Conservation (phyloP, 371 early-diverging fungal species). For the Neoconidiobolus thromboides region DNA sequence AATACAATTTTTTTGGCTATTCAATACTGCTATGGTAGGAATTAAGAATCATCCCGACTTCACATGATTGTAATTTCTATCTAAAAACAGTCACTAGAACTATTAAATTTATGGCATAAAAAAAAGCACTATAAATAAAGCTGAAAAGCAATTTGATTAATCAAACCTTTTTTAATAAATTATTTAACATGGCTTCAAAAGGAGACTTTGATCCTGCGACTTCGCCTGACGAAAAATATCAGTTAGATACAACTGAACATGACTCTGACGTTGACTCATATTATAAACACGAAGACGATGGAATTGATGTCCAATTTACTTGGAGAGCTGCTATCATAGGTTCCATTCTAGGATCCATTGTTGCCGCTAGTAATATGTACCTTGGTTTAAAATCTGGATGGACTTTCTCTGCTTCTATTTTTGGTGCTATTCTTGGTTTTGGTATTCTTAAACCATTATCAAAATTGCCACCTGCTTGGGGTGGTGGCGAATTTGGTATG, state of each 20-base stretch:
- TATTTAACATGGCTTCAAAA: too few relatives aligned
- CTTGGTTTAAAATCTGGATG: slow-evolving; percentile 51
- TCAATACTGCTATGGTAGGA: too few relatives aligned
- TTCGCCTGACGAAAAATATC: not conserved
- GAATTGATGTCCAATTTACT: slow-evolving; percentile 17
- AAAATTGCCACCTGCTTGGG: slow-evolving; percentile 5
- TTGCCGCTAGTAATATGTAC: slow-evolving; percentile 53
- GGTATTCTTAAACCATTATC: slow-evolving; percentile 44
- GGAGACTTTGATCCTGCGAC: too few relatives aligned
- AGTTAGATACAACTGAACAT: not conserved
- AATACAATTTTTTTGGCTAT: too few relatives aligned
- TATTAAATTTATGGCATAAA: too few relatives aligned
- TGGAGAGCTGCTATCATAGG: slow-evolving; percentile 46
- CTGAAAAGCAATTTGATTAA: too few relatives aligned
- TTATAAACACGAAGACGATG: not conserved
- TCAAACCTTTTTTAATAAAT: too few relatives aligned
- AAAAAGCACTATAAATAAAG: too few relatives aligned
- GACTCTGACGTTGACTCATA: not conserved
- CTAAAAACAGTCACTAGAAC: too few relatives aligned
- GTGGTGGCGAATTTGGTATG: slow-evolving; percentile 41
- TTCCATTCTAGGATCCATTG: slow-evolving; percentile 39
- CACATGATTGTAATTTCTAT: too few relatives aligned
- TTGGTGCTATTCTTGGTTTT: slow-evolving; percentile 45
- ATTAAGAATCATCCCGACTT: too few relatives aligned
- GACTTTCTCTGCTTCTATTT: slow-evolving; percentile 46